Conservation (phyloP, 768 basidiomycete genomes). For the Chalciporus chontae region DNA sequence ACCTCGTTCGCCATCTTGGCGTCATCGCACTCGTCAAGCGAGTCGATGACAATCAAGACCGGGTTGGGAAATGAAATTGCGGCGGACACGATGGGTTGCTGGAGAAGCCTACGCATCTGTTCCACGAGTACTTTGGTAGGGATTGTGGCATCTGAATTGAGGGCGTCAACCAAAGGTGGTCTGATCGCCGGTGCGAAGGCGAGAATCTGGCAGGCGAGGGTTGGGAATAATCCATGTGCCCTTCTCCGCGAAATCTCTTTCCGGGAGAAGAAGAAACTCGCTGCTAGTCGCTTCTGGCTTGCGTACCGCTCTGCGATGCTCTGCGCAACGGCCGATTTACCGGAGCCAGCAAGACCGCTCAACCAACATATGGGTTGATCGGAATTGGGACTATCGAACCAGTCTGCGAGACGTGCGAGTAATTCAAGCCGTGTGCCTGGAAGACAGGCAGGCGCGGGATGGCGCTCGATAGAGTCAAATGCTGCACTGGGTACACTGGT, state of each 20-base stretch:
- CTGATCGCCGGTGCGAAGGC: constrained; percentile 14
- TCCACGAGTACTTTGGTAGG: constrained; percentile 22
- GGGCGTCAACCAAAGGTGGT: constrained; percentile 14
- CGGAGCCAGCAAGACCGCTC: constrained; percentile 20
- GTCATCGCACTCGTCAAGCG: constrained; percentile 25
- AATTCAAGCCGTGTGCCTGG: constrained; percentile 18
- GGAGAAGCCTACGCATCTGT: constrained; percentile 23
- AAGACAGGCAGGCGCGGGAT: constrained; percentile 20
- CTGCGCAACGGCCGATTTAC: constrained; percentile 28
- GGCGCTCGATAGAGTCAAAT: constrained; percentile 17
- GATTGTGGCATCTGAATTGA: constrained; percentile 20
- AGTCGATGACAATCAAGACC: constrained; percentile 21
- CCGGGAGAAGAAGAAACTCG: constrained; percentile 35
- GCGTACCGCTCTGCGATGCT: constrained; percentile 25
- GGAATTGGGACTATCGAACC: constrained; percentile 10
- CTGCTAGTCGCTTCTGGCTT: constrained; percentile 22
- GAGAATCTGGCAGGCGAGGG: constrained; percentile 31
- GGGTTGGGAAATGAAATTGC: constrained; percentile 8
- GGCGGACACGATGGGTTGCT: constrained; percentile 15
- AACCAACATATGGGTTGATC: constrained; percentile 20
- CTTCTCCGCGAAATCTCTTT: constrained; percentile 21
- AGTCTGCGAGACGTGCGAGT: constrained; percentile 12
- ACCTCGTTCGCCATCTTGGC: constrained; percentile 22
- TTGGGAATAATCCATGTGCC: constrained; percentile 25
- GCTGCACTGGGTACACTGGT: constrained; percentile 12